Percentiles rank a stretch among this genome's conserved stretches.
These are phyloP conservation scores for Aureobasidium namibiae DNA, from an alignment of 2,329 filamentous ascomycete genomes.

Conservation along the genomic window DNA sequence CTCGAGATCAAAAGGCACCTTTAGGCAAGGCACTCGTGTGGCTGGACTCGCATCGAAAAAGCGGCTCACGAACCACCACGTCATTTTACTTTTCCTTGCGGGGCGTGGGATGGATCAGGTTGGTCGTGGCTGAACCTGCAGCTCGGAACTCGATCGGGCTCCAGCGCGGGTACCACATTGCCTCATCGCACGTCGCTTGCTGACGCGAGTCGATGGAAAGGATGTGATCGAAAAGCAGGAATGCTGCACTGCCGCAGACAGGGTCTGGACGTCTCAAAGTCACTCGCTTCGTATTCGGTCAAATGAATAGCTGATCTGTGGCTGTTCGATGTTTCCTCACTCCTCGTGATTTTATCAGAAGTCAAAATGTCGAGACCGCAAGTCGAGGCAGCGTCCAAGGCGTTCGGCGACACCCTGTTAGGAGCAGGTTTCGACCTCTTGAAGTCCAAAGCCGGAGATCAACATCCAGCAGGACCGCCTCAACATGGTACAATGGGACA, in stretches of 20 bases:
- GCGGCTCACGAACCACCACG: background rate
- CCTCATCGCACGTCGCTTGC: slow-evolving; percentile 11
- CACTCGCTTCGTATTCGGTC: background rate
- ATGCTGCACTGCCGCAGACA: background rate
- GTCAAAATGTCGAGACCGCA: slow-evolving; percentile 4
- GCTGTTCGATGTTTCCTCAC: background rate
- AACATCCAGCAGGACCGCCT: slow-evolving; percentile 35
- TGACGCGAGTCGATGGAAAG: slow-evolving; percentile 8
- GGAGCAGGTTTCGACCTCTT: slow-evolving; percentile 27
- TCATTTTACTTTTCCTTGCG: slow-evolving; percentile 7
- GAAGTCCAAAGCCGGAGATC: slow-evolving; percentile 26
- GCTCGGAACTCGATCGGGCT: slow-evolving; percentile 1
- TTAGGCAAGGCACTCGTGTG: background rate
- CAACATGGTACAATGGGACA: slow-evolving; percentile 40
- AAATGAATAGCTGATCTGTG: slow-evolving; percentile 6
- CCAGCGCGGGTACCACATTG: slow-evolving; percentile 9
- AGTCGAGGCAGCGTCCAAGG: slow-evolving; percentile 5
- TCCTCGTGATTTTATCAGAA: background rate
- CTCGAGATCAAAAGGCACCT: slow-evolving; percentile 10
- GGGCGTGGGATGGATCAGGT: slow-evolving; percentile 7
- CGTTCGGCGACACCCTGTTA: background rate
- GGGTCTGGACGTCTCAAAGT: background rate
- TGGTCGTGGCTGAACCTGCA: slow-evolving; percentile 7
- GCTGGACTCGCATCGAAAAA: slow-evolving; percentile 1
- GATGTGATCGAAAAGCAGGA: background rate